Conservation (phyloP, 2,329 filamentous ascomycete species). For the Cladosporium sp. region DNA sequence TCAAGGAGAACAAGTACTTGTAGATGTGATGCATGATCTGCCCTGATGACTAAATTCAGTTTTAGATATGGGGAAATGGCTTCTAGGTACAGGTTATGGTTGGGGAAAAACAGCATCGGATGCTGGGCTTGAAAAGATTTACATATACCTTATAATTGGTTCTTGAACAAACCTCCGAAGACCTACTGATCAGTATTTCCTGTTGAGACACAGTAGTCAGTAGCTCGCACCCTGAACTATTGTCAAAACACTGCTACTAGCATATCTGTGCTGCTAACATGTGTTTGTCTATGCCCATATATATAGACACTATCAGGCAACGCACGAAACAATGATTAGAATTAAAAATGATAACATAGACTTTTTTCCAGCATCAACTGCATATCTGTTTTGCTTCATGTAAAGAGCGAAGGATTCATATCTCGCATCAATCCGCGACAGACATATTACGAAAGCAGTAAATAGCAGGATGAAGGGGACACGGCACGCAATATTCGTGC, state of each 20-base stretch:
- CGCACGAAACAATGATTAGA: too few species aligned
- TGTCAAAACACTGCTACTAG: too few species aligned
- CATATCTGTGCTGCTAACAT: too few species aligned
- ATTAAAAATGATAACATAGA: too few species aligned
- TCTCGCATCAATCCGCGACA: not conserved
- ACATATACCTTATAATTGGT: not conserved
- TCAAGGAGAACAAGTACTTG: constrained; percentile 67
- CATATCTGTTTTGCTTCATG: too few species aligned
- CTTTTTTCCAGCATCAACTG: too few species aligned
- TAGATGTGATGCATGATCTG: constrained; percentile 24
- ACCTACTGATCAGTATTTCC: not conserved
- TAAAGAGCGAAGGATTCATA: too few species aligned
- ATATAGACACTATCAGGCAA: too few species aligned
- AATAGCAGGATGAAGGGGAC: not conserved
- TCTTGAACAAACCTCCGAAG: not conserved
- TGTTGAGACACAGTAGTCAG: too few species aligned
- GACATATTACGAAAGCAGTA: not conserved
- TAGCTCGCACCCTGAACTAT: too few species aligned
- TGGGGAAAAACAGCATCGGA: not conserved
- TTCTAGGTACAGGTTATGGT: not conserved
- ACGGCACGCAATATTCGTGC: not conserved
- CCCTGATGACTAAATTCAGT: not conserved
- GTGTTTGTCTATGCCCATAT: too few species aligned
- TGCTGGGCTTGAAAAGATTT: not conserved
- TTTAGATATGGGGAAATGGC: not conserved